phyloP scores from a whole-genome alignment of 2,329 filamentous ascomycete genomes.

The Ophiostoma piceae region DNA sequence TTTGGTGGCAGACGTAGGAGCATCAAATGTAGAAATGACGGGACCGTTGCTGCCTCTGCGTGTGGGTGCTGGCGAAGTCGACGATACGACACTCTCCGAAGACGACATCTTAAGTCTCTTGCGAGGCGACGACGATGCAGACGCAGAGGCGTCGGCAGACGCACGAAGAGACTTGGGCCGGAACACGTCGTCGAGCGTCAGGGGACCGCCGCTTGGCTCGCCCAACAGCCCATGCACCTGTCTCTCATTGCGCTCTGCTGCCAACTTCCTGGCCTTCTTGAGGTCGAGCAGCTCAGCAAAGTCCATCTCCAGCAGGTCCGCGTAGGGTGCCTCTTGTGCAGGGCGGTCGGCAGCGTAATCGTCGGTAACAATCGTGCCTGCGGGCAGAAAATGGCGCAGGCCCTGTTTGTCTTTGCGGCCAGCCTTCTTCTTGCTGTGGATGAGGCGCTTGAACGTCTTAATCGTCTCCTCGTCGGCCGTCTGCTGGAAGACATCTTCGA shows the following conservation, averaged over 20 bases:
- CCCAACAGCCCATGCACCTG: conserved; percentile 30
- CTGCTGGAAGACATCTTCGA: conserved; percentile 54
- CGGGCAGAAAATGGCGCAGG: conserved; percentile 51
- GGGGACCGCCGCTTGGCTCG: conserved; percentile 12
- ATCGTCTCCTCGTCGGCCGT: conserved; percentile 50
- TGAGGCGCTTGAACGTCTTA: conserved; percentile 46
- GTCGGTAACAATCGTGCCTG: conserved; percentile 34
- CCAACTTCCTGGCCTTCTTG: conserved; percentile 1
- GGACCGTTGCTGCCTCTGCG: neutral
- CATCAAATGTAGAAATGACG: neutral
- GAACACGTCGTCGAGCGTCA: neutral
- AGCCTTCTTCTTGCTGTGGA: conserved; percentile 52
- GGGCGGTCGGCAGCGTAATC: conserved; percentile 43
- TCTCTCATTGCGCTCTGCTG: neutral
- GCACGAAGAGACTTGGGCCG: neutral
- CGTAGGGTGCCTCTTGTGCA: conserved; percentile 45
- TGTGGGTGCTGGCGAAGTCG: neutral
- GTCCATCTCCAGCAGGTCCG: conserved; percentile 42
- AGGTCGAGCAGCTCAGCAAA: conserved; percentile 30
- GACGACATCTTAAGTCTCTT: conserved; percentile 4
- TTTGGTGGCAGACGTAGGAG: neutral
- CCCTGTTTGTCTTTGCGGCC: conserved; percentile 50
- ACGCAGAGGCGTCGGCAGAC: neutral
- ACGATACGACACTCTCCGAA: neutral
- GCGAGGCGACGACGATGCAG: neutral